Conservation (phyloP, 352 stramenopile species). For the Phytophthora hybrid region DNA sequence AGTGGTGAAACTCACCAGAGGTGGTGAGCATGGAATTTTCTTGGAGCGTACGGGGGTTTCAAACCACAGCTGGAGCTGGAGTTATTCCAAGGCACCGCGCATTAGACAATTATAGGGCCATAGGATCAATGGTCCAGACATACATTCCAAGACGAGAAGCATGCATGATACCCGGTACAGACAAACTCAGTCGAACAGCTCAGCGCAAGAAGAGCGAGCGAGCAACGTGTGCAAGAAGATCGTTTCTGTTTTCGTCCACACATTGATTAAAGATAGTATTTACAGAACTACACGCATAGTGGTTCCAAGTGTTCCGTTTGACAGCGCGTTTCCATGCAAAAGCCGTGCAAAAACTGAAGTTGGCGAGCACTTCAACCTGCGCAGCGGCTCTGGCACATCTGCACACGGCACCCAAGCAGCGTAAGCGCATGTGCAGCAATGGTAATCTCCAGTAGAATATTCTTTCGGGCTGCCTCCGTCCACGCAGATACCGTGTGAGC, state of each 20-base stretch:
- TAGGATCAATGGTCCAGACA: too few species aligned
- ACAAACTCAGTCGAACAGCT: too few species aligned
- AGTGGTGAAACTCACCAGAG: too few species aligned
- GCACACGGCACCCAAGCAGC: conserved; percentile 11
- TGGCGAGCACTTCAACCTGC: conserved; percentile 25
- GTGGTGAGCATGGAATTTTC: too few species aligned
- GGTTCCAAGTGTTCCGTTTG: conserved; percentile 20
- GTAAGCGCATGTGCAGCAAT: conserved; percentile 26
- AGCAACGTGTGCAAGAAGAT: background rate
- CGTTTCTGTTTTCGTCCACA: too few species aligned
- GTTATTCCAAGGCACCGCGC: too few species aligned
- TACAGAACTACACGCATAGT: conserved; percentile 2
- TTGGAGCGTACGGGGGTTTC: too few species aligned
- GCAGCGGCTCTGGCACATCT: conserved; percentile 16
- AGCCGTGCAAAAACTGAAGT: conserved; percentile 23
- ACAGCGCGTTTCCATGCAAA: conserved; percentile 30
- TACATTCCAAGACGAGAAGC: too few species aligned
- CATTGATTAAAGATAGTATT: conserved; percentile 18
- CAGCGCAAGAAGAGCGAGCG: background rate
- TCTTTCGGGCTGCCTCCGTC: background rate
- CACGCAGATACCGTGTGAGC: background rate
- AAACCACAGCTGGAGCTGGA: too few species aligned
- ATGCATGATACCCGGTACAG: too few species aligned
- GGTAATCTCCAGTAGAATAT: conserved; percentile 21
- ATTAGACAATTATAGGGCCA: too few species aligned